Conservation (phyloP, 2,329 filamentous ascomycete genomes). For the Fusarium sp. region DNA sequence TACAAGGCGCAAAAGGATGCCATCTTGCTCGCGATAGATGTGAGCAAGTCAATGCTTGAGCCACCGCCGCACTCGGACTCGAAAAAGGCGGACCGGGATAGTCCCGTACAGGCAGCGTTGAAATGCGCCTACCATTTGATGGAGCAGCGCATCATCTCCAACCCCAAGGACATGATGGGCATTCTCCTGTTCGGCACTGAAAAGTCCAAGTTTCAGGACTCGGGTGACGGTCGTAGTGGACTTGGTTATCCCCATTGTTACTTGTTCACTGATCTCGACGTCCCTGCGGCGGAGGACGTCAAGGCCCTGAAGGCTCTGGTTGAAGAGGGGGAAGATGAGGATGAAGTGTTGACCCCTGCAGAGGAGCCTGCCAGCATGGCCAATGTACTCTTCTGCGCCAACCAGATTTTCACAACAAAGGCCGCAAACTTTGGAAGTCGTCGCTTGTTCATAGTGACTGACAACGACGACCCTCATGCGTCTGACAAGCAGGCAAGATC, state of each 20-base stretch:
- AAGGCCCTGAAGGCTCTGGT: slow-evolving; percentile 81
- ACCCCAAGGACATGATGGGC: slow-evolving; percentile 97
- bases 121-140: slow-evolving; percentile 96
- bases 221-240: slow-evolving; percentile 69
- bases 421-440: slow-evolving; percentile 94
- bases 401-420: slow-evolving; percentile 95
- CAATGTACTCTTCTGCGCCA: slow-evolving; percentile 92
- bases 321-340: slow-evolving; percentile 80
- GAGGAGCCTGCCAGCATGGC: slow-evolving; percentile 81
- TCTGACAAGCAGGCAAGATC: slow-evolving; percentile 79
- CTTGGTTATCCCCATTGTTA: slow-evolving; percentile 91
- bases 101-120: slow-evolving; percentile 83
- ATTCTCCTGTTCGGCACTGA: slow-evolving; percentile 92
- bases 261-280: slow-evolving; percentile 86
- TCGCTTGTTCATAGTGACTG: slow-evolving; percentile 94
- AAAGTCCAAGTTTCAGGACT: slow-evolving; percentile 81
- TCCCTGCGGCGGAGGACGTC: slow-evolving; percentile 89
- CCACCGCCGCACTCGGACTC: slow-evolving; percentile 72
- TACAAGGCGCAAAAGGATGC: slow-evolving; percentile 97
- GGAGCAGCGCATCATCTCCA: slow-evolving; percentile 98
- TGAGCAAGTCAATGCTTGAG: slow-evolving; percentile 88
- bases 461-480: slow-evolving; percentile 88
- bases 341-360: slow-evolving; percentile 77
- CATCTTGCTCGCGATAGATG: slow-evolving; percentile 95
- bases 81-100: slow-evolving; percentile 84